Conservation (phyloP, 768 basidiomycete species). For the Xerocomus potaroensis region DNA sequence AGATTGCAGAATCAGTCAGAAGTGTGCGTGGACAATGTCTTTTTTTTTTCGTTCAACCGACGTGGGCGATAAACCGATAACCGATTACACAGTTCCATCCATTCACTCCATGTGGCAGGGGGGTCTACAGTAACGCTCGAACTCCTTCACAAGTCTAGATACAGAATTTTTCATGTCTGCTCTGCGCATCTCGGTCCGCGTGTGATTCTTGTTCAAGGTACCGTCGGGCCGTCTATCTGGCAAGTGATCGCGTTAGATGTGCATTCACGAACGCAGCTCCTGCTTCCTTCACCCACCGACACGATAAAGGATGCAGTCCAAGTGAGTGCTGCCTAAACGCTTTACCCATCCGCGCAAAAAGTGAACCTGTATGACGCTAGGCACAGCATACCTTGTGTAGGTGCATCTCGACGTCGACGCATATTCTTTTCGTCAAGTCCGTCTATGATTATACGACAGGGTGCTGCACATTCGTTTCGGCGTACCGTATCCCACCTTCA, state of each 20-base stretch:
- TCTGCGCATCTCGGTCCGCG: slow-evolving; percentile 12
- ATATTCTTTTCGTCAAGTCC: slow-evolving; percentile 12
- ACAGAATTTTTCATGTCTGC: neutral
- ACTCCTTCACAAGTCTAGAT: slow-evolving; percentile 13
- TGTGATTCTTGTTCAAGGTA: slow-evolving; percentile 1
- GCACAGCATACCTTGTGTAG: neutral
- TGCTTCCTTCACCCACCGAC: neutral
- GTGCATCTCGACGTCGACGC: slow-evolving; percentile 19
- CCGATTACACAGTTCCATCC: slow-evolving; percentile 1
- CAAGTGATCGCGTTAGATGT: slow-evolving; percentile 12
- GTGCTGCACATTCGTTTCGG: no score
- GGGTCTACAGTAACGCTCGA: slow-evolving; percentile 5
- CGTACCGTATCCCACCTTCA: no score
- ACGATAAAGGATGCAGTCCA: no score
- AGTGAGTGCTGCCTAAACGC: no score
- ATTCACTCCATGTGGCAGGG: slow-evolving; percentile 1
- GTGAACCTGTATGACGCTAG: no score
- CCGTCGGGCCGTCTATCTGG: neutral
- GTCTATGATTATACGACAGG: no score
- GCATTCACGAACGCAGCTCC: slow-evolving; percentile 5
- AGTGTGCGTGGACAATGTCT: no score
- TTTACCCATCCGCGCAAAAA: no score
- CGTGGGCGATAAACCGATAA: no score
- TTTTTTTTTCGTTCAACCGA: no score
- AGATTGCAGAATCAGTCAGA: neutral